phyloP scores from a whole-genome alignment of 2,329 filamentous ascomycete species.

The Cryphonectria radicalis region DNA sequence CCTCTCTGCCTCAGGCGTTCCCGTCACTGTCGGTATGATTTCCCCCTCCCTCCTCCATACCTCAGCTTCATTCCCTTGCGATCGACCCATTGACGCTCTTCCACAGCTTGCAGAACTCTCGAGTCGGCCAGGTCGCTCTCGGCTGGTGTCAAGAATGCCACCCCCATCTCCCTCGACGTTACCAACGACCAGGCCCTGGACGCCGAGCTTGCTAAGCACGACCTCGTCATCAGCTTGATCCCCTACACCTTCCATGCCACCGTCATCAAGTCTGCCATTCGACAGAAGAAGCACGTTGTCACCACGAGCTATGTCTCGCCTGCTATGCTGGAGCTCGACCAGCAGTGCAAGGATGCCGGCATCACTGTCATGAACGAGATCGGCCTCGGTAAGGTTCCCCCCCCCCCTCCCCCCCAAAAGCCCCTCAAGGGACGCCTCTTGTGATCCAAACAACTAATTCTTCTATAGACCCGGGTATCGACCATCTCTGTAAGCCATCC shows the following conservation, averaged over 20 bases:
- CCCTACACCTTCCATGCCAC: slow-evolving; percentile 88
- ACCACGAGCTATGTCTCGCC: slow-evolving; percentile 83
- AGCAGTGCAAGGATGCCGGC: slow-evolving; percentile 81
- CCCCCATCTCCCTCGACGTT: slow-evolving; percentile 83
- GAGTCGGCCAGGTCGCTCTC: slow-evolving; percentile 76
- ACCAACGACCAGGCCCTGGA: slow-evolving; percentile 77
- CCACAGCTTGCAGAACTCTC: slow-evolving; percentile 77
- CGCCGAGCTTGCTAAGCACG: slow-evolving; percentile 76
- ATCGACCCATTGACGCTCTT: neutral
- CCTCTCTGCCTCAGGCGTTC: slow-evolving; percentile 60
- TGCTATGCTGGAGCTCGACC: slow-evolving; percentile 90
- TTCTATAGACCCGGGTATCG: slow-evolving; percentile 67
- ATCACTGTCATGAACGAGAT: slow-evolving; percentile 99
- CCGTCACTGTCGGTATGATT: slow-evolving; percentile 65
- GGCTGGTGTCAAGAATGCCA: slow-evolving; percentile 72
- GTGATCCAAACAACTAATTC: neutral
- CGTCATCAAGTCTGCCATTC: slow-evolving; percentile 93
- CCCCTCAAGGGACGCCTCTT: neutral
- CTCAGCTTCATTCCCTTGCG: neutral
- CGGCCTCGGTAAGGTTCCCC: slow-evolving; percentile 74
- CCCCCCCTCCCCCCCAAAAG: slow-evolving; percentile 42
- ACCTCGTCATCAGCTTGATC: slow-evolving; percentile 81
- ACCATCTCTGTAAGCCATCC: slow-evolving; percentile 55
- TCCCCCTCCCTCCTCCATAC: neutral
- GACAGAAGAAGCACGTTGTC: slow-evolving; percentile 93